These are phyloP conservation scores for Kodamaea suecica DNA, from an alignment of 1,139 yeast genomes.

Conservation along the genomic window DNA sequence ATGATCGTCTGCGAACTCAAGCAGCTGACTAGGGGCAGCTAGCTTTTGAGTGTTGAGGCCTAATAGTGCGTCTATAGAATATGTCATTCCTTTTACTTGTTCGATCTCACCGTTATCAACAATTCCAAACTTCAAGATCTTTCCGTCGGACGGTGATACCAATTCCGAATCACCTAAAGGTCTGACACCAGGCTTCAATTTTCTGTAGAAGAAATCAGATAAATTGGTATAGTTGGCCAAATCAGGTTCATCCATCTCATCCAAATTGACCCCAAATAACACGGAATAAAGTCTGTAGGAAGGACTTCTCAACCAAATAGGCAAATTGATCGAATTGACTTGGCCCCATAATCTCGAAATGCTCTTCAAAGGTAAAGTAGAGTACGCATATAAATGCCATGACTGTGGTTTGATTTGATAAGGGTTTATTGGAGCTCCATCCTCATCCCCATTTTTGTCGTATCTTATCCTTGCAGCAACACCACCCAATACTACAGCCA, in stretches of 20 bases:
- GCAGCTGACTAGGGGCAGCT: constrained; percentile 61
- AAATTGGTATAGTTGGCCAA: constrained; percentile 71
- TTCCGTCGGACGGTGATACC: constrained; percentile 94
- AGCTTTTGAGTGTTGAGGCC: constrained; percentile 56
- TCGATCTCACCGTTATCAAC: constrained; percentile 86
- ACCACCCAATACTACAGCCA: constrained; percentile 62
- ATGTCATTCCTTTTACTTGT: constrained; percentile 95
- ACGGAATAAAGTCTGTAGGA: constrained; percentile 76
- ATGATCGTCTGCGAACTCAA: constrained; percentile 50
- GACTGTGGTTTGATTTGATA: constrained; percentile 62
- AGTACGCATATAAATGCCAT: constrained; percentile 86
- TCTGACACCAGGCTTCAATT: constrained; percentile 73
- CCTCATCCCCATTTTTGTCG: constrained; percentile 37
- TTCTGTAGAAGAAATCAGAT: constrained; percentile 88
- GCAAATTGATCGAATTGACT: constrained; percentile 77
- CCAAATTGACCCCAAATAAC: constrained; percentile 82
- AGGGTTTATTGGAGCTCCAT: constrained; percentile 32
- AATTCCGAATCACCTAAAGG: constrained; percentile 69
- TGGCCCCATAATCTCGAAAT: constrained; percentile 93
- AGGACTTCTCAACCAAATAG: constrained; percentile 84
- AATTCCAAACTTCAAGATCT: constrained; percentile 77
- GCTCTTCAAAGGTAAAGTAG: constrained; percentile 88
- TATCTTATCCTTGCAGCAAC: constrained; percentile 54
- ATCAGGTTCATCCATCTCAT: constrained; percentile 85
- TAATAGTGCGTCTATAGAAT: constrained; percentile 82